Conservation (phyloP, 2,329 filamentous ascomycete species). For the Diaporthe velutina region DNA sequence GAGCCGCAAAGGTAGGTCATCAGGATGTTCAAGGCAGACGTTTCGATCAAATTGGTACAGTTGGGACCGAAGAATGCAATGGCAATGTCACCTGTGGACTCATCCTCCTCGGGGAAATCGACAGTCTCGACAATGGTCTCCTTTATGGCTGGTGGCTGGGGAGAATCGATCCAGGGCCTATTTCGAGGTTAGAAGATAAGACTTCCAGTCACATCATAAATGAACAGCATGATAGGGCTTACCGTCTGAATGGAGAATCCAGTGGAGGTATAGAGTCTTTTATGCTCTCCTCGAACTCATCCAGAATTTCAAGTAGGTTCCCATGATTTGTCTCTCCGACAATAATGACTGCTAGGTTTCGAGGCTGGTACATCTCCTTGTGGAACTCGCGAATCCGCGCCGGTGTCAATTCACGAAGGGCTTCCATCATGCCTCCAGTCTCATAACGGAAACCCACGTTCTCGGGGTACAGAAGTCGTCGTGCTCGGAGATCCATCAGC, state of each 20-base stretch:
- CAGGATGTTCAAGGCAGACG: conserved; percentile 82
- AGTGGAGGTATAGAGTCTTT: conserved; percentile 83
- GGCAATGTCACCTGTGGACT: conserved; percentile 89
- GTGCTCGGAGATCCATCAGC: conserved; percentile 87
- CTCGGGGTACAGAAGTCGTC: conserved; percentile 86
- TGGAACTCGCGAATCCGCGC: conserved; percentile 96
- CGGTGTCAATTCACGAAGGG: conserved; percentile 85
- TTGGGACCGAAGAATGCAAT: conserved; percentile 90
- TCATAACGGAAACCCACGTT: conserved; percentile 95
- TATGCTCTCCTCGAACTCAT: conserved; percentile 90
- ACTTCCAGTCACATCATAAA: not conserved
- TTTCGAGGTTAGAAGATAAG: not conserved
- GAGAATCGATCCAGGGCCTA: conserved; percentile 89
- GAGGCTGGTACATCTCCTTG: conserved; percentile 96
- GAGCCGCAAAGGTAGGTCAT: conserved; percentile 92
- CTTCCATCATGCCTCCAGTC: conserved; percentile 97
- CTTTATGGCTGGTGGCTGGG: conserved; percentile 78
- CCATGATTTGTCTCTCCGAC: conserved; percentile 92
- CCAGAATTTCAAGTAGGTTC: conserved; percentile 83
- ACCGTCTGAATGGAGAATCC: conserved; percentile 80
- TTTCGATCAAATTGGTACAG: conserved; percentile 76
- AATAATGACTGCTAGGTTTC: conserved; percentile 91
- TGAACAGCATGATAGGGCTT: conserved; percentile 30
- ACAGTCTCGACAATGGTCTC: conserved; percentile 82
- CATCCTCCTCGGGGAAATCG: conserved; percentile 96